phyloP scores from a whole-genome alignment of 179 eudicot species.

The Silene vulgaris region DNA sequence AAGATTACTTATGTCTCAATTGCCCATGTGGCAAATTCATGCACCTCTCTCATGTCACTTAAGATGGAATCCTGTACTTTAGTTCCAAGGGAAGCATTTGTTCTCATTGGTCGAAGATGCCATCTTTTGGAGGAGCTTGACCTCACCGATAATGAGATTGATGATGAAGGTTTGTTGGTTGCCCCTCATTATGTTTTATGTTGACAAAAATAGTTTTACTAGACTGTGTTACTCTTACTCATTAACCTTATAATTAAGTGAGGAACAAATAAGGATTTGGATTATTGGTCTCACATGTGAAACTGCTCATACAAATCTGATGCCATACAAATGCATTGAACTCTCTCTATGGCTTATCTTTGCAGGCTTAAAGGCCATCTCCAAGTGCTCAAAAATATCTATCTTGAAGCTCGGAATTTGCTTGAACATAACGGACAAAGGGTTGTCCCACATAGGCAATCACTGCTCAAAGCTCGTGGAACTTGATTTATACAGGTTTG shows the following conservation, averaged over 20 bases:
- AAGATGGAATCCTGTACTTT: conserved; percentile 80
- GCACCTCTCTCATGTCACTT: conserved; percentile 61
- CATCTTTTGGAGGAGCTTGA: conserved; percentile 84
- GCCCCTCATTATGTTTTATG: not conserved
- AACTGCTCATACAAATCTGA: too few relatives aligned
- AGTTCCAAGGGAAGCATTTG: conserved; percentile 70
- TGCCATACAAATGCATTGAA: conserved; percentile 2
- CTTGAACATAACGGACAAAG: conserved; percentile 67
- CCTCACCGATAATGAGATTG: conserved; percentile 77
- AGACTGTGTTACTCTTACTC: not conserved
- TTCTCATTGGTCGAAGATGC: conserved; percentile 72
- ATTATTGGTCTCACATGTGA: not conserved
- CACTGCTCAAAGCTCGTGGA: conserved; percentile 69
- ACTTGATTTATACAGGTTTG: conserved; percentile 84
- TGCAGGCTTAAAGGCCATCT: conserved; percentile 77
- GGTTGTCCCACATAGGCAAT: conserved; percentile 59
- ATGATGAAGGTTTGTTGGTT: conserved; percentile 61
- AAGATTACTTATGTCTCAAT: conserved; percentile 68
- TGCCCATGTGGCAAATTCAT: conserved; percentile 59
- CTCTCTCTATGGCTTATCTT: conserved; percentile 16
- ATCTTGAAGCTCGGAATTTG: conserved; percentile 81
- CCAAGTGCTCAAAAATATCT: conserved; percentile 59
- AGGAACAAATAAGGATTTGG: not conserved
- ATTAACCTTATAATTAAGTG: not conserved
- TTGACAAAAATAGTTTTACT: not conserved